A percentile compares a stretch with the other conserved stretches of the same genome.
phyloP scores from a whole-genome alignment of 2,329 filamentous ascomycete species.

The Fusarium haematococcum region DNA sequence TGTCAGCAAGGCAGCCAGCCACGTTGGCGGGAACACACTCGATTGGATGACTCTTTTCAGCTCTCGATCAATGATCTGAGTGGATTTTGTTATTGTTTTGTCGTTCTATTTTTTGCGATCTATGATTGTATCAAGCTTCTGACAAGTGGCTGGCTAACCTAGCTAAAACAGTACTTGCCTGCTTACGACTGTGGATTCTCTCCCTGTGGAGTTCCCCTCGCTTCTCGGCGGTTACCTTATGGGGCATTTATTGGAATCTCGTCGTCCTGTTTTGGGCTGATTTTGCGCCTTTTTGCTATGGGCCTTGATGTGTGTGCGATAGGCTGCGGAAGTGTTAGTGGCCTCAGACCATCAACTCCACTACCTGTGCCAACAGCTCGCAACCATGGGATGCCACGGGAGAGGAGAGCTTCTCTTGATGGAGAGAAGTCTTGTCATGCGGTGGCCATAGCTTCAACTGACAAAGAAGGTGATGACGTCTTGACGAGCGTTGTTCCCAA shows the following conservation, averaged over 20 bases:
- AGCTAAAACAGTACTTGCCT: not conserved
- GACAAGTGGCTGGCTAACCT: not conserved
- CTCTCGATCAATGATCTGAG: not conserved
- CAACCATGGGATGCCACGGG: not conserved
- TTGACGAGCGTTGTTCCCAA: not conserved
- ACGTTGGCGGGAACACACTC: not conserved
- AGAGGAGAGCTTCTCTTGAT: not conserved
- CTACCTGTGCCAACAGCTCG: not conserved
- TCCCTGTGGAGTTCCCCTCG: not conserved
- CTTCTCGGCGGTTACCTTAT: not conserved
- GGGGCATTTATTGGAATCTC: not conserved
- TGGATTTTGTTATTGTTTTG: not conserved
- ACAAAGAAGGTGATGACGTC: conserved; percentile 19
- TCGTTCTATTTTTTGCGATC: not conserved
- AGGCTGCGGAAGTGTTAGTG: not conserved
- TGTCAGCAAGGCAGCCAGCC: conserved; percentile 31
- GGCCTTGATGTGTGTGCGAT: not conserved
- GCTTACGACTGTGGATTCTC: not conserved
- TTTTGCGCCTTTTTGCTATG: not conserved
- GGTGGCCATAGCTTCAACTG: conserved; percentile 23
- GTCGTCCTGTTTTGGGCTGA: not conserved
- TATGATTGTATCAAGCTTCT: conserved; percentile 2
- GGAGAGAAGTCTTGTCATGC: not conserved
- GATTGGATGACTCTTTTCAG: not conserved
- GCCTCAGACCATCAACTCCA: not conserved